phyloP scores from a whole-genome alignment of 2,329 filamentous ascomycete genomes.

The Pseudogymnoascus sp. region DNA sequence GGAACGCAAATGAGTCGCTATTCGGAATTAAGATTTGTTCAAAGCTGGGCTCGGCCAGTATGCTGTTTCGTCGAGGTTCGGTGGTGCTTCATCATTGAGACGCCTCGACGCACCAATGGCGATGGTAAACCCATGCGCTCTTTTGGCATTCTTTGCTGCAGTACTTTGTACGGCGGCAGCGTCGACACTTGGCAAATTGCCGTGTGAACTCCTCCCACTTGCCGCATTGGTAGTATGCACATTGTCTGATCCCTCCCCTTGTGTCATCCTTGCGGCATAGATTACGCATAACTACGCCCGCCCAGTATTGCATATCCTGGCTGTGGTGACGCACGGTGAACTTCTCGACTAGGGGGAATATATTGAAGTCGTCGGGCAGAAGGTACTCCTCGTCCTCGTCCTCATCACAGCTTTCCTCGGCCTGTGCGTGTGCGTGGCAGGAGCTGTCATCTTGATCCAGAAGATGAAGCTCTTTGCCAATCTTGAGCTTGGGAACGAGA shows the following conservation, averaged over 20 bases:
- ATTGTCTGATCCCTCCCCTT: slow-evolving; percentile 88
- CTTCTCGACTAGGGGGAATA: slow-evolving; percentile 96
- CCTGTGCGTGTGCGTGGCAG: slow-evolving; percentile 21
- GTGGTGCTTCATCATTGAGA: slow-evolving; percentile 18
- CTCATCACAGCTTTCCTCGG: slow-evolving; percentile 29
- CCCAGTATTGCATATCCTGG: slow-evolving; percentile 99
- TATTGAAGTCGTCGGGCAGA: slow-evolving; percentile 91
- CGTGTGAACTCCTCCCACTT: slow-evolving; percentile 97
- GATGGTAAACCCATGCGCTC: slow-evolving; percentile 95
- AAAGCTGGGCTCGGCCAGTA: slow-evolving; percentile 6
- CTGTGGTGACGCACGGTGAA: slow-evolving; percentile 94
- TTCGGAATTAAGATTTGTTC: slow-evolving; percentile 7
- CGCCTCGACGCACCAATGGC: slow-evolving; percentile 90
- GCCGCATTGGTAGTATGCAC: slow-evolving; percentile 94
- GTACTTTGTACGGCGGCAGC: slow-evolving; percentile 94
- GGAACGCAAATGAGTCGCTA: slow-evolving; percentile 7
- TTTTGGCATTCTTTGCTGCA: slow-evolving; percentile 99
- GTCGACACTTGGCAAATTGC: slow-evolving; percentile 95
- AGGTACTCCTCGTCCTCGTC: slow-evolving; percentile 74
- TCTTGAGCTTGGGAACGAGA: slow-evolving; percentile 82
- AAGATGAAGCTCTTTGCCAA: slow-evolving; percentile 73
- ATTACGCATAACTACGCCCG: slow-evolving; percentile 97
- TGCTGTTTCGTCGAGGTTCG: neutral
- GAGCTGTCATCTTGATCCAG: slow-evolving; percentile 59
- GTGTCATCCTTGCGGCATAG: slow-evolving; percentile 96